Evolutionary conservation across 768 basidiomycete genomes (phyloP).

Genomic region (Leccinum subtestaceum): DNA sequence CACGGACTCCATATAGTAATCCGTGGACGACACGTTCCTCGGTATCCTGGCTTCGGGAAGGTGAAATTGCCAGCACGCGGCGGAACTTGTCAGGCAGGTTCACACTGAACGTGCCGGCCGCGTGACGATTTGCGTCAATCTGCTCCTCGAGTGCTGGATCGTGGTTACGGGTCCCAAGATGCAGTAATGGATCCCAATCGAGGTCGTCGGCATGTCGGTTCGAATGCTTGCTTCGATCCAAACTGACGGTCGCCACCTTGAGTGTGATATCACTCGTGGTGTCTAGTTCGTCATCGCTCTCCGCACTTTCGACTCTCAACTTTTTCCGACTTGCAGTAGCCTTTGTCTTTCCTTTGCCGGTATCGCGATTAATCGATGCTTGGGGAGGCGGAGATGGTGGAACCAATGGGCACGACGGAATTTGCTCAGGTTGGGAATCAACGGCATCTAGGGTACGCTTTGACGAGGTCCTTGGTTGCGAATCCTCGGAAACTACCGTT

Average conservation of each 20-base stretch:
- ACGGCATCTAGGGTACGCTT: constrained; percentile 45
- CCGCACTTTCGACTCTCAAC: constrained; percentile 38
- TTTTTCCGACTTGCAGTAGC: constrained; percentile 46
- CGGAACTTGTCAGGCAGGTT: constrained; percentile 66
- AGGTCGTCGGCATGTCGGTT: constrained; percentile 16
- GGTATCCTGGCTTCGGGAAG: constrained; percentile 39
- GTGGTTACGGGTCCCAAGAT: constrained; percentile 24
- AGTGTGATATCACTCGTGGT: constrained; percentile 16
- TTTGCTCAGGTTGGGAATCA: constrained; percentile 16
- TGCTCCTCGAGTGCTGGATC: constrained; percentile 13
- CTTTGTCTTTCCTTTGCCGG: constrained; percentile 42
- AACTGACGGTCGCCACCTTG: constrained; percentile 21
- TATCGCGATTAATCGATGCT: constrained; percentile 26
- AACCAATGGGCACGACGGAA: constrained; percentile 37
- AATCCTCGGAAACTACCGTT: neutral
- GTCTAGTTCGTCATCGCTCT: constrained; percentile 25
- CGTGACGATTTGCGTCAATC: constrained; percentile 33
- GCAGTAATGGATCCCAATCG: constrained; percentile 32
- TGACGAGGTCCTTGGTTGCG: constrained; percentile 29
- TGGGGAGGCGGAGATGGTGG: constrained; percentile 70
- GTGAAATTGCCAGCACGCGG: constrained; percentile 60
- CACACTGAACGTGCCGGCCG: constrained; percentile 44
- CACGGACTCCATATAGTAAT: constrained; percentile 57
- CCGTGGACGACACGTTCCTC: constrained; percentile 56
- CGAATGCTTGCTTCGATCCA: constrained; percentile 11